phyloP scores from a whole-genome alignment of 2,329 filamentous ascomycete species.

The Botryosphaeria dothidea region DNA sequence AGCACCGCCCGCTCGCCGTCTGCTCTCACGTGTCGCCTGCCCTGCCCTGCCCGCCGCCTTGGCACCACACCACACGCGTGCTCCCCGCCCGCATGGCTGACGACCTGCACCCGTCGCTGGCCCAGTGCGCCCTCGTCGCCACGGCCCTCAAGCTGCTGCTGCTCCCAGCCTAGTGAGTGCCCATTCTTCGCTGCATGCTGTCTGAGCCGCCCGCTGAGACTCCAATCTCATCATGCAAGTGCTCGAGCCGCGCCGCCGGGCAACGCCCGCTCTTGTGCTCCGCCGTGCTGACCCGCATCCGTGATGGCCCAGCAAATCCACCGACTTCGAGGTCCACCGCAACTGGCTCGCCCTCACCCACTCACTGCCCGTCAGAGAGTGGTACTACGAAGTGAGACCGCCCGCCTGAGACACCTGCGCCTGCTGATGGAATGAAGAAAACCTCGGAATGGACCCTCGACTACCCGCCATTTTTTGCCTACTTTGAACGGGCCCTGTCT shows the following conservation, averaged over 20 bases:
- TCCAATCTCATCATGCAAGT: slow-evolving; percentile 4
- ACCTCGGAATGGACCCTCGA: slow-evolving; percentile 99
- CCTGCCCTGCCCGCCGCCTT: background rate
- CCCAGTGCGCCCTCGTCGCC: slow-evolving; percentile 83
- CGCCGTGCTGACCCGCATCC: slow-evolving; percentile 6
- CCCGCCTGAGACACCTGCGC: background rate
- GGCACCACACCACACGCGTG: background rate
- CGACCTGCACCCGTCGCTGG: slow-evolving; percentile 73
- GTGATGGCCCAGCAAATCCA: slow-evolving; percentile 74
- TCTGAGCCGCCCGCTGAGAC: slow-evolving; percentile 7
- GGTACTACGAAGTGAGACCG: slow-evolving; percentile 79
- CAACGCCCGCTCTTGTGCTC: background rate
- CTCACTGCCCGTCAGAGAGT: slow-evolving; percentile 80
- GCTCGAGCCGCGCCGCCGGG: slow-evolving; percentile 13
- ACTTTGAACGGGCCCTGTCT: slow-evolving; percentile 91
- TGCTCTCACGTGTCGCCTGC: slow-evolving; percentile 3
- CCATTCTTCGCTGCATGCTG: background rate
- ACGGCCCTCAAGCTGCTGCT: slow-evolving; percentile 88
- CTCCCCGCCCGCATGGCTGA: slow-evolving; percentile 10
- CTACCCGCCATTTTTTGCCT: slow-evolving; percentile 97
- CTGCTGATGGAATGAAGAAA: slow-evolving; percentile 51
- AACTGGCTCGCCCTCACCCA: slow-evolving; percentile 98
- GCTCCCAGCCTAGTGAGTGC: slow-evolving; percentile 87
- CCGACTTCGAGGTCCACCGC: slow-evolving; percentile 97
- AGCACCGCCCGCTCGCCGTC: background rate